Conservation (phyloP, 176 grass and related monocot genomes). For the Panicum miliaceum region DNA sequence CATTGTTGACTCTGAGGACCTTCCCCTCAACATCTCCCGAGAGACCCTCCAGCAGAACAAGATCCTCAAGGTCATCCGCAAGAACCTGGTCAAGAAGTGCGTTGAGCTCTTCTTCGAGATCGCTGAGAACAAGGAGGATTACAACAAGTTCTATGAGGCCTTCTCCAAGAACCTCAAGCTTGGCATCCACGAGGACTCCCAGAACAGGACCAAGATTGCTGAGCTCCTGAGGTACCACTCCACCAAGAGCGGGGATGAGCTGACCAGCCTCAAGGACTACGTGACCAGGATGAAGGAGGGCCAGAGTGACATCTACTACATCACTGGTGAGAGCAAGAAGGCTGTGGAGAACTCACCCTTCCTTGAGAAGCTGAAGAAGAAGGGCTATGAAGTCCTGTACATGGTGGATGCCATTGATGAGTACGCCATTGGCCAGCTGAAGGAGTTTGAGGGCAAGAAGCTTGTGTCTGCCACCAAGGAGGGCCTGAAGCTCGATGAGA, state of each 20-base stretch:
- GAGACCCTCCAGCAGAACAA: conserved; percentile 99
- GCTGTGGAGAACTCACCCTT: conserved; percentile 96
- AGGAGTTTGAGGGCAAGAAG: conserved; percentile 99
- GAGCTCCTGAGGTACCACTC: conserved; percentile 94
- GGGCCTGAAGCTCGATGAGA: conserved; percentile 93
- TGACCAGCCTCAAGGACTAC: conserved; percentile 98
- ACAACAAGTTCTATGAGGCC: conserved; percentile 96
- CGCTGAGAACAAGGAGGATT: conserved; percentile 98
- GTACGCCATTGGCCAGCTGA: conserved; percentile 88
- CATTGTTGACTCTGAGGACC: conserved; percentile 97
- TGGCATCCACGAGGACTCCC: conserved; percentile 84
- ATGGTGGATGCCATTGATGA: conserved; percentile 96
- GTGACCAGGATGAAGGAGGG: conserved; percentile 99
- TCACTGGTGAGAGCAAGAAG: conserved; percentile 99
- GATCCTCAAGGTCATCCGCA: conserved; percentile 93
- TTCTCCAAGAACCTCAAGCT: conserved; percentile 99
- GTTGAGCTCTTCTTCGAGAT: conserved; percentile 97
- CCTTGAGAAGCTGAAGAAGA: conserved; percentile 97
- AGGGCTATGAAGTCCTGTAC: conserved; percentile 83
- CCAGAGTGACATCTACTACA: conserved; percentile 96
- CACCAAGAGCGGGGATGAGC: conserved; percentile 96
- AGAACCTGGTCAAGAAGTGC: conserved; percentile 98
- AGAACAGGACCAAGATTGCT: conserved; percentile 87
- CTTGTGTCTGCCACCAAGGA: conserved; percentile 97
- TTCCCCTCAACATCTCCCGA: conserved; percentile 95